Conservation (phyloP, 192 early-diverging fungal genomes). For the Coemansia biformis region DNA sequence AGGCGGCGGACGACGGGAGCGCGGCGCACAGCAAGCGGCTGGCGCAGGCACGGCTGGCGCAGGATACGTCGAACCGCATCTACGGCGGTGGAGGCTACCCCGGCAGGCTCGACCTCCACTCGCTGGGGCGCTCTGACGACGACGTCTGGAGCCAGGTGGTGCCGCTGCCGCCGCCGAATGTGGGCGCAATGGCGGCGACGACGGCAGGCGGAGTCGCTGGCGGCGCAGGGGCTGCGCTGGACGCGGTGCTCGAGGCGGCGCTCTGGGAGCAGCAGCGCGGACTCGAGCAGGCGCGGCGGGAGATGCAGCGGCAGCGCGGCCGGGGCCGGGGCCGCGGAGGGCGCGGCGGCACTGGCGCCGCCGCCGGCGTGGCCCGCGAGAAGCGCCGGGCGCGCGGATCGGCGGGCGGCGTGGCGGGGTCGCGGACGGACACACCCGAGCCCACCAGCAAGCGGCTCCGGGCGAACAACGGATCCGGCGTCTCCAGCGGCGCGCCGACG, state of each 20-base stretch:
- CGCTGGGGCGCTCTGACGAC: slow-evolving; percentile 6
- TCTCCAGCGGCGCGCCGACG: slow-evolving; percentile 9
- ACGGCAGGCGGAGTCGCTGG: not conserved
- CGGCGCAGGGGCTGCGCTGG: slow-evolving; percentile 6
- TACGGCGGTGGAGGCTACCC: slow-evolving; percentile 35
- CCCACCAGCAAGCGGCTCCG: slow-evolving; percentile 20
- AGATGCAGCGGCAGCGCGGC: slow-evolving; percentile 19
- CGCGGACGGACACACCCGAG: slow-evolving; percentile 35
- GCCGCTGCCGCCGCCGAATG: slow-evolving; percentile 29
- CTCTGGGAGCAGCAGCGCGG: slow-evolving; percentile 26
- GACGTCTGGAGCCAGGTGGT: slow-evolving; percentile 28
- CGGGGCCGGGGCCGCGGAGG: slow-evolving; percentile 28
- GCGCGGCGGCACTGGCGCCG: slow-evolving; percentile 17
- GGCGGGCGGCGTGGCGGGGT: slow-evolving; percentile 18
- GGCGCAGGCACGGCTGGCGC: slow-evolving; percentile 33
- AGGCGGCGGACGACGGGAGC: slow-evolving; percentile 49
- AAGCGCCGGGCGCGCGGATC: slow-evolving; percentile 40
- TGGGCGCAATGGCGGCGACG: not conserved
- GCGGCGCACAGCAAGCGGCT: slow-evolving; percentile 20
- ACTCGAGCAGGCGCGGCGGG: slow-evolving; percentile 12
- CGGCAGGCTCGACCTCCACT: slow-evolving; percentile 16
- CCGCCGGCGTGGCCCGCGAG: slow-evolving; percentile 18
- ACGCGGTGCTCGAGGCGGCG: slow-evolving; percentile 20
- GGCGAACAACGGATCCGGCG: slow-evolving; percentile 8
- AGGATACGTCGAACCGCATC: slow-evolving; percentile 40